phyloP scores from a whole-genome alignment of 2,329 filamentous ascomycete genomes.

The Penicillium nordicum region DNA sequence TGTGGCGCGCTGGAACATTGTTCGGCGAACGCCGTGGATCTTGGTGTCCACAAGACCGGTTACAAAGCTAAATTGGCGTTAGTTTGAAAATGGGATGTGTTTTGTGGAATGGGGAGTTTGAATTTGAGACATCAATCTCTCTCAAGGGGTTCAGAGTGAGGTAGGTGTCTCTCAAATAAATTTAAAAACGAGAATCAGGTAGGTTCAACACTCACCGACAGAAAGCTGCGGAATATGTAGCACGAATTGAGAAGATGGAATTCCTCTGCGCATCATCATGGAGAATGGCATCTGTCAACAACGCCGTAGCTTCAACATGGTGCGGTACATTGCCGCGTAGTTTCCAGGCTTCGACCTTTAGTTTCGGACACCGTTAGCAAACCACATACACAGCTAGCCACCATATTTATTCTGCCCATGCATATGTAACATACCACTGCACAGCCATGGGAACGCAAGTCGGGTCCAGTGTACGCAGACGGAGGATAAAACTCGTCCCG shows the following conservation, averaged over 20 bases:
- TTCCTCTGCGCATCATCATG: slow-evolving; percentile 42
- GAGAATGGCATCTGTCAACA: slow-evolving; percentile 46
- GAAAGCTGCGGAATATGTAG: slow-evolving; percentile 46
- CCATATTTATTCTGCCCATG: not conserved
- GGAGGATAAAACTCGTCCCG: slow-evolving; percentile 41
- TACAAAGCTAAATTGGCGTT: slow-evolving; percentile 36
- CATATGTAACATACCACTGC: slow-evolving; percentile 33
- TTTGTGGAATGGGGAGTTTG: not conserved
- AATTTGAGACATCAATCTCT: not conserved
- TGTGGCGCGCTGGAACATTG: slow-evolving; percentile 46
- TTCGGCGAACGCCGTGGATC: slow-evolving; percentile 39
- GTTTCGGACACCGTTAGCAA: not conserved
- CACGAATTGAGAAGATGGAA: slow-evolving; percentile 45
- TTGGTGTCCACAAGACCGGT: slow-evolving; percentile 46
- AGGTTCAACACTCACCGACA: slow-evolving; percentile 37
- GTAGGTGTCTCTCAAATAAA: not conserved
- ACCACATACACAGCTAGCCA: not conserved
- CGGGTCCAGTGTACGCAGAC: slow-evolving; percentile 30
- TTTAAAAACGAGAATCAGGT: not conserved
- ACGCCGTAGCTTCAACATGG: slow-evolving; percentile 45
- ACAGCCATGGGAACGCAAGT: slow-evolving; percentile 40
- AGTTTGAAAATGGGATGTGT: slow-evolving; percentile 2
- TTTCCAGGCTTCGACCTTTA: slow-evolving; percentile 47
- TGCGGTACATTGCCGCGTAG: slow-evolving; percentile 45
- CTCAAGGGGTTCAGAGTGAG: not conserved